Base-by-base conservation (phyloP, 305 asterid species). In the Rubia occidens region DNA sequence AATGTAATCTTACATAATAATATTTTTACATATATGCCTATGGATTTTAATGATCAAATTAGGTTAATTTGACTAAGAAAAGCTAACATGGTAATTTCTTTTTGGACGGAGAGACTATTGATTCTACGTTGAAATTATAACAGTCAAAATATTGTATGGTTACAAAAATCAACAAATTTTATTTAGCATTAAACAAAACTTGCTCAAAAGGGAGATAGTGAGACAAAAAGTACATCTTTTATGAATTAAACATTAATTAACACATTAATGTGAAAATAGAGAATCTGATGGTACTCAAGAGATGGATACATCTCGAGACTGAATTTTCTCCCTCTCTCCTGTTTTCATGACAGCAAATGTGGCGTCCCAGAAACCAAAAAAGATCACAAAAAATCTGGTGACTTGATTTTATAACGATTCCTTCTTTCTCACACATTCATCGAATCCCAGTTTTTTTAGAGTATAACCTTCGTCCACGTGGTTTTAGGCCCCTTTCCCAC, bases 321-420 rank as follows among this genome's bases (percentile, higher is more conserved):
- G 35, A 0, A 45, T 3, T 51, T 10, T 20, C 42, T 13, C 15
- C 45, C 72, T 51, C 67, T 64, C 66, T 61, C 63, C 70, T 55
- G 74, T 29, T 5, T 35, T 63, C 35, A 72, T 61, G 60, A 35
- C 80, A 72, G 74, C 63, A 67, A 70, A 11, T 29, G 66, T 44
- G 45, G 67, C 67, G 77, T 71, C 77, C 61, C 81, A 68, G 56
- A 68, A 70, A 71, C 81, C 81, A 49, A 80, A 77, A 79, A 79
- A 53, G 81, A 80, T 80, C 79, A 74, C 75, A 71, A 60, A 77
- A 74, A 77, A 80, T 77, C 78, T 74, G n/a, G 77, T 77, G 77
- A 74, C 62, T 54, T 56, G 73, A 77, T 80, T 74, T 68, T 73
- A 43, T 79, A 64, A 53, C 56, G 76, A 79, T 72, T 64, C 69